Conservation (phyloP, 1,139 yeast genomes). For the Magnusiomyces suaveolens region DNA sequence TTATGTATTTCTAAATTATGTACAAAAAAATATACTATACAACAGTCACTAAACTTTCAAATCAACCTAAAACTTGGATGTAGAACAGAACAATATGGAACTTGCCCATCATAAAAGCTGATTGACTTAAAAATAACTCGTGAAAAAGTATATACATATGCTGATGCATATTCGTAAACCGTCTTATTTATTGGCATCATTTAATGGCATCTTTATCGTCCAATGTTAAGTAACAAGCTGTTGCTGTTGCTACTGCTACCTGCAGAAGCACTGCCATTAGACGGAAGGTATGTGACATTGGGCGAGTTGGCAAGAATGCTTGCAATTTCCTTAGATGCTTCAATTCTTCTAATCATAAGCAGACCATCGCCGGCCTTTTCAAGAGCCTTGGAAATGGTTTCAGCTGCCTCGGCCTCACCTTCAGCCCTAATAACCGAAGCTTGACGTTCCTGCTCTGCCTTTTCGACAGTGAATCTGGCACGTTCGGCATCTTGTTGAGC, state of each 20-base stretch:
- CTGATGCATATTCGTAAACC: neutral
- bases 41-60: too few relatives aligned
- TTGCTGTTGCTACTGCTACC: slow-evolving; percentile 32
- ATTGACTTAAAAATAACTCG: neutral
- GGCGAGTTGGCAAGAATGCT: slow-evolving; percentile 71
- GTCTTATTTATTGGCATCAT: neutral
- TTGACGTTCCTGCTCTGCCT: slow-evolving; percentile 94
- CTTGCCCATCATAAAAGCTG: too few relatives aligned
- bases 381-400: slow-evolving; percentile 84
- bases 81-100: too few relatives aligned
- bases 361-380: slow-evolving; percentile 95
- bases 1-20: too few relatives aligned
- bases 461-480: slow-evolving; percentile 86
- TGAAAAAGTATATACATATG: neutral
- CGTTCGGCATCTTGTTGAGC: slow-evolving; percentile 99
- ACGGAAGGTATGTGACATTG: slow-evolving; percentile 87
- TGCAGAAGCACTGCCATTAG: slow-evolving; percentile 31
- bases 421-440: slow-evolving; percentile 95
- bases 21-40: too few relatives aligned
- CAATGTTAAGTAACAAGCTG: slow-evolving; percentile 46
- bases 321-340: slow-evolving; percentile 95
- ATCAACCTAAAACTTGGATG: too few relatives aligned
- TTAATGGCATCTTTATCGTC: slow-evolving; percentile 35
- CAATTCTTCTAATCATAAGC: slow-evolving; percentile 85
- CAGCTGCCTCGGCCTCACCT: slow-evolving; percentile 99